A percentile compares a stretch with the other conserved stretches of the same genome.
phyloP scores from a whole-genome alignment of 164 flowering plant genomes.

The Stephania yunnanensis region DNA sequence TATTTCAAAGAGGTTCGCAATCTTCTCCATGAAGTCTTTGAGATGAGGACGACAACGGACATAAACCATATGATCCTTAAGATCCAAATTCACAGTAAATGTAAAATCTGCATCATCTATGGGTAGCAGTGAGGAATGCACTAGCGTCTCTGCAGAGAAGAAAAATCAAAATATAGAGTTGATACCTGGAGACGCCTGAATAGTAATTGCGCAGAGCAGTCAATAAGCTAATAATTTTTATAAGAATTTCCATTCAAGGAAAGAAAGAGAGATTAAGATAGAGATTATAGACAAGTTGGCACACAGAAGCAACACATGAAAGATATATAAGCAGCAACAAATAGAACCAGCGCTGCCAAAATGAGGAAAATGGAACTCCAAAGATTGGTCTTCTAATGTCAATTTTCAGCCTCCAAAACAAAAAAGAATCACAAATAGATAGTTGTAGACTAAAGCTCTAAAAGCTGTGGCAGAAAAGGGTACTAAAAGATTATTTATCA shows the following conservation, averaged over 20 bases:
- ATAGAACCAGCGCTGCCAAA: neutral
- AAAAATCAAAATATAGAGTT: neutral
- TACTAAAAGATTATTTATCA: neutral
- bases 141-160: constrained; percentile 68
- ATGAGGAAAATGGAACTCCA: neutral
- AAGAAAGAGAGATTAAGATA: neutral
- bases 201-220: neutral
- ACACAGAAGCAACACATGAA: neutral
- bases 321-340: neutral
- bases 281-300: neutral
- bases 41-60: constrained; percentile 84
- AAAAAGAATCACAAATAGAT: too few species aligned
- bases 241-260: neutral
- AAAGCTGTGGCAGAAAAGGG: neutral
- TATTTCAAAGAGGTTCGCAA: constrained; percentile 69
- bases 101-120: constrained; percentile 85
- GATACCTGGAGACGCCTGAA: neutral
- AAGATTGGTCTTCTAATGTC: neutral
- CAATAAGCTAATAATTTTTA: neutral
- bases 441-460: neutral
- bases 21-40: constrained; percentile 66
- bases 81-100: constrained; percentile 66
- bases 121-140: constrained; percentile 77
- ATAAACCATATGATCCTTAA: constrained; percentile 62
- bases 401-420: neutral